phyloP scores from a whole-genome alignment of 164 flowering plant species.

The Tinospora cordifolia region DNA sequence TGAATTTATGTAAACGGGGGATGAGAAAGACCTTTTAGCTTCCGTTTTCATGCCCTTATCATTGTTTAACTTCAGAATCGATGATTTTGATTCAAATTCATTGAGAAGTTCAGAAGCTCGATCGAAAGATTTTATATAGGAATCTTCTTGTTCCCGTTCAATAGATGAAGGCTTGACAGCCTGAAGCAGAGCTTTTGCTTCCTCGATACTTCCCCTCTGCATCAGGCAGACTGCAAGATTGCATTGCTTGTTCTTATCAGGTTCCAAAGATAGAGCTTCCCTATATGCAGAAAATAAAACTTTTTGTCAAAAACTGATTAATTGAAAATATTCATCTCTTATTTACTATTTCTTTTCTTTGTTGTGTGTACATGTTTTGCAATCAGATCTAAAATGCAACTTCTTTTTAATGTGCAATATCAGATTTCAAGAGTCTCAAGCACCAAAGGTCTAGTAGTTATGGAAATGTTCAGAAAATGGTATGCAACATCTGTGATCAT shows the following conservation, averaged over 20 bases:
- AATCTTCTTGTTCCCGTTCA: conserved; percentile 33
- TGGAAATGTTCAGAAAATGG: too few species aligned
- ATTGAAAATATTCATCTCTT: too few species aligned
- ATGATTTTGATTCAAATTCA: conserved; percentile 36
- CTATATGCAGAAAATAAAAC: conserved; percentile 31
- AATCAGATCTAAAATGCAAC: background rate
- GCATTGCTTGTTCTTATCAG: conserved; percentile 83
- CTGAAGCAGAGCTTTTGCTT: conserved; percentile 60
- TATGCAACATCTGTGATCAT: background rate
- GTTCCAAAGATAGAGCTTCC: conserved; percentile 58
- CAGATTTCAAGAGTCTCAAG: too few species aligned
- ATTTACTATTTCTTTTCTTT: too few species aligned
- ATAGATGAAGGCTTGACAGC: conserved; percentile 30
- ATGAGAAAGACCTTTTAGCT: conserved; percentile 8
- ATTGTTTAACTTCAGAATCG: conserved; percentile 6
- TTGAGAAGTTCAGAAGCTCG: conserved; percentile 52
- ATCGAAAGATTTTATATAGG: conserved; percentile 58
- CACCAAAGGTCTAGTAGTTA: too few species aligned
- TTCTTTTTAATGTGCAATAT: background rate
- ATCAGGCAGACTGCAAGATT: conserved; percentile 83
- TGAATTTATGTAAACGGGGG: conserved; percentile 5
- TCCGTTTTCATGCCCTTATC: conserved; percentile 5
- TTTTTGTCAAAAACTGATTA: background rate
- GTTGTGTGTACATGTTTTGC: background rate
- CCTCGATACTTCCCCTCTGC: conserved; percentile 43